Evolutionary conservation across 1,284 basidiomycete genomes (phyloP), one percentile per base, ranked within the genome.

Genomic region (Coniferiporia sulphurascens): DNA sequence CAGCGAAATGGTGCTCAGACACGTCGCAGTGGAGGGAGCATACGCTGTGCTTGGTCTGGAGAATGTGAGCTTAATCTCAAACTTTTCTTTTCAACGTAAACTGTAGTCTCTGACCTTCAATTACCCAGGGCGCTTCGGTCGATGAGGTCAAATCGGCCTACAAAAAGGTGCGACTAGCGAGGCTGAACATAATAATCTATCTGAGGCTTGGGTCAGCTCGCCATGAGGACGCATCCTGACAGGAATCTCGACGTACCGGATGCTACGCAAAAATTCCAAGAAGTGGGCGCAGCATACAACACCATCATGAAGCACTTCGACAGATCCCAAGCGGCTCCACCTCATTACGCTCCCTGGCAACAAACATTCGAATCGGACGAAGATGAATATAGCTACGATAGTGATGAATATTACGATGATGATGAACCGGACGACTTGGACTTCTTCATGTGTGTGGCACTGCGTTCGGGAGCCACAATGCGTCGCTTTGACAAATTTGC

Each of bases 161-260:
- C 74, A 88, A 80, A 69, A 82, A 84, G 76, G 86, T 84, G 62
- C 52, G 8, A 19, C 38, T 21, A 17, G 17, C 50, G 32, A 55
- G 41, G 56, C 52, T 17, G 46, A 27, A 22, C 49, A 56, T 56
- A 41, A 50, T 57, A 17, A 60, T 21, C 13, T 48, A 38, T 56
- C 45, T 51, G 19, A 56, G 52, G 48, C 36, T 48, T 43, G 55
- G 10, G 59, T n/a, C 62, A 87, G 85, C 71, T 82, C 58, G 86
- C 86, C 8, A 74, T 89, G 32, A 77, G 76, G 36, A 85, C 82
- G 0, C 88, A 90, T 70, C 87, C 88, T 6, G 88, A 90, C 72
- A 89, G 88, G 71, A 88, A 88, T 65, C 81, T 78, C 0, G 78
- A 78, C 51, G 79, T 87, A 63, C 77, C 76, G 49, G 76, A 80